Conservation (phyloP, 108 stramenopile species). For the Nitzschia palea region DNA sequence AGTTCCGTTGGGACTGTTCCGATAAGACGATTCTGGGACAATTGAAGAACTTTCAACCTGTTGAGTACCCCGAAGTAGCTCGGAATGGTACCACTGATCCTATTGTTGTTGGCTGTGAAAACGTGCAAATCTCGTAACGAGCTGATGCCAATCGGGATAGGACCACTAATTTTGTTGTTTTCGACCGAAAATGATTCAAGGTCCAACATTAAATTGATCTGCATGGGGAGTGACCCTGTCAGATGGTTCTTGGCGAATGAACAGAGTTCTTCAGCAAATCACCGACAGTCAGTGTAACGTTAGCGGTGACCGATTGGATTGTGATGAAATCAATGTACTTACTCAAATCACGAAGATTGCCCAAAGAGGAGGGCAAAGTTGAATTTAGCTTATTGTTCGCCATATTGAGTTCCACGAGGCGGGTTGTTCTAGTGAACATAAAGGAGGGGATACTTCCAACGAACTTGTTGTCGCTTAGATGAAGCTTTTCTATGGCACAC, state of each 20-base stretch:
- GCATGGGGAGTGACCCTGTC: slow-evolving; percentile 19
- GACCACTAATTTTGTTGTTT: slow-evolving; percentile 17
- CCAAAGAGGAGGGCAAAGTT: slow-evolving; percentile 42
- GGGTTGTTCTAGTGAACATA: slow-evolving; percentile 24
- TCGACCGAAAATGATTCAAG: slow-evolving; percentile 12
- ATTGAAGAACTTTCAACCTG: slow-evolving; percentile 34
- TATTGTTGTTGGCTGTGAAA: slow-evolving; percentile 28
- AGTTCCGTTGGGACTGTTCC: slow-evolving; percentile 59
- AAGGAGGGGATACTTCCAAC: slow-evolving; percentile 15
- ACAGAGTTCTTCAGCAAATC: background rate
- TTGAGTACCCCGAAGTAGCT: slow-evolving; percentile 23
- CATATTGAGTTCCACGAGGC: slow-evolving; percentile 24
- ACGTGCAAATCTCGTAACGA: slow-evolving; percentile 10
- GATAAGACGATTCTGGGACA: slow-evolving; percentile 47
- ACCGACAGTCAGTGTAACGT: background rate
- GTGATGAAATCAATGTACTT: background rate
- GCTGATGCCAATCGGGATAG: slow-evolving; percentile 19
- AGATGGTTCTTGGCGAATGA: slow-evolving; percentile 20
- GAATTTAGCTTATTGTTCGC: slow-evolving; percentile 40
- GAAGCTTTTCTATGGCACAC: slow-evolving; percentile 18
- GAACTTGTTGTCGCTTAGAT: slow-evolving; percentile 17
- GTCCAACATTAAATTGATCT: slow-evolving; percentile 24
- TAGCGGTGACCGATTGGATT: background rate
- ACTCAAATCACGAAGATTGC: slow-evolving; percentile 26
- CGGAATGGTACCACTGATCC: slow-evolving; percentile 37